Evolutionary conservation across 345 rosid species (phyloP).

Genomic region (Acer saccharum): DNA sequence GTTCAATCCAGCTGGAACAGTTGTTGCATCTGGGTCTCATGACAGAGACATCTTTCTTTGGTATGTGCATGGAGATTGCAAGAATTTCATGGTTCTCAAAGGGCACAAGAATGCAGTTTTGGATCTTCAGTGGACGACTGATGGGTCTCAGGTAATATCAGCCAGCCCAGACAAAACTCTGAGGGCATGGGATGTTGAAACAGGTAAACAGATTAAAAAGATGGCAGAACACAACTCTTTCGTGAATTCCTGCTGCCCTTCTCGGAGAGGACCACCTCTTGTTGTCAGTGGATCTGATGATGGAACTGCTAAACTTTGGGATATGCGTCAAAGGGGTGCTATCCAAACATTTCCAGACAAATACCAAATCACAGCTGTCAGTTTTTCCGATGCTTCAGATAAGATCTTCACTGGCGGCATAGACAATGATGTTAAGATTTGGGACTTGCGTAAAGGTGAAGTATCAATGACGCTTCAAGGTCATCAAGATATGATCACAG

Average conservation of each 20-base stretch:
- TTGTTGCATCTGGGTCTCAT: conserved; percentile 94
- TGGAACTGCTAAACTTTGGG: conserved; percentile 99
- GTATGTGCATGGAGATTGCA: conserved; percentile 91
- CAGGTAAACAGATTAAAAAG: conserved; percentile 93
- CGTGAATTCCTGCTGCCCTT: conserved; percentile 91
- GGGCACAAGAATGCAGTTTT: conserved; percentile 96
- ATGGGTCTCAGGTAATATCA: conserved; percentile 84
- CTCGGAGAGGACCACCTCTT: conserved; percentile 89
- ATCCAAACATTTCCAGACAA: conserved; percentile 96
- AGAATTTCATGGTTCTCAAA: conserved; percentile 89
- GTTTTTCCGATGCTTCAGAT: conserved; percentile 95
- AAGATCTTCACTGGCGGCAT: conserved; percentile 93
- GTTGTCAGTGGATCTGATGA: conserved; percentile 95
- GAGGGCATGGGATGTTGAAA: conserved; percentile 93
- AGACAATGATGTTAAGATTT: conserved; percentile 81
- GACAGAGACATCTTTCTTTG: conserved; percentile 93
- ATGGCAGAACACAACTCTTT: conserved; percentile 95
- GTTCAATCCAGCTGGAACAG: conserved; percentile 82
- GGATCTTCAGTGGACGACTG: conserved; percentile 94
- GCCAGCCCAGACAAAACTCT: conserved; percentile 96
- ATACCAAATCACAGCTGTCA: conserved; percentile 93
- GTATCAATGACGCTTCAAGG: conserved; percentile 90
- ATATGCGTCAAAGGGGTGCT: conserved; percentile 98
- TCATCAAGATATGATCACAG: conserved; percentile 92
- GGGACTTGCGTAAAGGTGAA: conserved; percentile 95